Evolutionary conservation across 208 protist genomes (phyloP), one percentile per base, ranked within the genome.

Genomic region (Trichomonas gallinae): DNA sequence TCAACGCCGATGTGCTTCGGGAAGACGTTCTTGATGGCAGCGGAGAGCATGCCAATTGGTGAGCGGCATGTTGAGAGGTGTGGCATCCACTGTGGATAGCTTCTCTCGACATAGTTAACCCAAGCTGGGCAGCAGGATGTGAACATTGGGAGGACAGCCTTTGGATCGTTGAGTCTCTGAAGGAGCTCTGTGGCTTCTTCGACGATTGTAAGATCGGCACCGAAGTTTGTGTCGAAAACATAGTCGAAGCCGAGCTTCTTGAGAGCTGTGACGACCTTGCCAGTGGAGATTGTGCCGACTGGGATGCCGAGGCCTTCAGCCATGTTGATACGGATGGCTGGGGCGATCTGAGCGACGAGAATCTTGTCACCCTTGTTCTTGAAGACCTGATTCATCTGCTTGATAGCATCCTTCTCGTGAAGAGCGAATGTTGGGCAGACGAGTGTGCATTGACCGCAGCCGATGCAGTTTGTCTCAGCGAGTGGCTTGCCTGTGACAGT

Each of bases 151-250:
- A n/a, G n/a, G n/a, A n/a, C n/a, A n/a, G n/a, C n/a, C n/a, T n/a
- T n/a, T n/a, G n/a, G n/a, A n/a, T n/a, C n/a, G n/a, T n/a, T n/a
- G 21, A 97, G 15, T 0, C 97, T 38, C 0, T 89, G 8, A 15
- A 97, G n/a, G 26, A 97, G 51, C 93, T 97, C 97, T 48, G 21
- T 63, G 10, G 96, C 97, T 96, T 97, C 97, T 96, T 97, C 97
- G 51, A 97, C 96, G 49, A 97, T 97, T 0, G 97, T 97, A 11
- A 97, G n/a, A 36, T 97, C 97, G n/a, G 97, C 97, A 0, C 51
- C 48, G 45, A 96, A 97, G 48, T 97, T 97, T 4, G 97, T 97
- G 82, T 97, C 97, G 83, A 97, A 97, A 49, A 97, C 97, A 85
- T 97, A 97, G 44, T 97, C 81, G 58, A 97, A 97, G 10, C 97